Evolutionary conservation across 352 stramenopile species (phyloP).

Genomic region (Chrysophaeum taylorii): DNA sequence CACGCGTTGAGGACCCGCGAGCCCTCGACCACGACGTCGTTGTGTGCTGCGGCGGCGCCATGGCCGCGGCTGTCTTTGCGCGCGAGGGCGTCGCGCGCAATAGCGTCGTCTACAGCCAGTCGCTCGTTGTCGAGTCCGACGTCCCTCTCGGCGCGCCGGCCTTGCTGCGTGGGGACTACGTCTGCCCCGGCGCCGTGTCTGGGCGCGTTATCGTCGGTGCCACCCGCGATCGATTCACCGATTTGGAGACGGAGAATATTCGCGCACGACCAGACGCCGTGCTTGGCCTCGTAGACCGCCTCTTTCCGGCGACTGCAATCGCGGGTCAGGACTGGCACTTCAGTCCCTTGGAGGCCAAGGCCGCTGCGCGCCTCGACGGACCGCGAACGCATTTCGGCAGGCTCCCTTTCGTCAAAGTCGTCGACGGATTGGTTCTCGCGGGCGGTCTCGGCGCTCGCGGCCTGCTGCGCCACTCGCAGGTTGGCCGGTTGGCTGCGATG

Average conservation of each 20-base stretch:
- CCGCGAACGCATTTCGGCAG: too few species aligned
- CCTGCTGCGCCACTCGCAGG: neutral
- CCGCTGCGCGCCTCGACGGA: too few species aligned
- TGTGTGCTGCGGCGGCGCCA: neutral
- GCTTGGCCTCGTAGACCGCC: too few species aligned
- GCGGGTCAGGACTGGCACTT: too few species aligned
- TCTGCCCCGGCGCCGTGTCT: neutral
- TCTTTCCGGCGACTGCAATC: too few species aligned
- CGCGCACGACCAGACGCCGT: too few species aligned
- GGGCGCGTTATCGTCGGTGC: neutral
- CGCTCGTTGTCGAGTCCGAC: neutral
- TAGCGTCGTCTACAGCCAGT: too few species aligned
- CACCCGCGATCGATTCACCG: neutral
- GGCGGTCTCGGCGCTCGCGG: neutral
- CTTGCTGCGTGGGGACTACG: neutral
- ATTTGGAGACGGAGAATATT: too few species aligned
- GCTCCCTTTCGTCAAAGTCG: too few species aligned
- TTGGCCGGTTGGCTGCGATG: neutral
- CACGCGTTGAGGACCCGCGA: neutral
- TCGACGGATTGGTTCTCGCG: too few species aligned
- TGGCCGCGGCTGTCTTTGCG: neutral
- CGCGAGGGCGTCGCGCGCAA: too few species aligned
- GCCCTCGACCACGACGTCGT: neutral
- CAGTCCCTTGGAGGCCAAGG: too few species aligned
- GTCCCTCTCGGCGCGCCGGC: neutral